phyloP scores from a whole-genome alignment of 257 asterid species.

The Petrea volubilis region DNA sequence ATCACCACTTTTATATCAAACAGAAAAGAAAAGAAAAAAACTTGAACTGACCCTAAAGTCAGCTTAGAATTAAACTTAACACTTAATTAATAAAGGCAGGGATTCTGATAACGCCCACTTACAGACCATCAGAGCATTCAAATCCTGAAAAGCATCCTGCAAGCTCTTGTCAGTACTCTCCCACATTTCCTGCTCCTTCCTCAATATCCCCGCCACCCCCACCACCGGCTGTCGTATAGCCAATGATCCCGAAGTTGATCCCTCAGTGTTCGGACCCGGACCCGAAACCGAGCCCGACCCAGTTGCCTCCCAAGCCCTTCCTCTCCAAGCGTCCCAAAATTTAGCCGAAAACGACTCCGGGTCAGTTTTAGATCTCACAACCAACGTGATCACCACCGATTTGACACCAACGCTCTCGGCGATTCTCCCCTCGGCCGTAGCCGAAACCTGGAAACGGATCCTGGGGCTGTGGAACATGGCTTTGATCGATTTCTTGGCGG shows the following conservation, averaged over 20 bases:
- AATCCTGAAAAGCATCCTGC: slow-evolving; percentile 98
- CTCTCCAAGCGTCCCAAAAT: slow-evolving; percentile 89
- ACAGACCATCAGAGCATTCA: slow-evolving; percentile 94
- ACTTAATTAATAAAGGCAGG: not conserved
- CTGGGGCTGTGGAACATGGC: slow-evolving; percentile 84
- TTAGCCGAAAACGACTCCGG: slow-evolving; percentile 71
- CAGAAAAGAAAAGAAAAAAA: not conserved
- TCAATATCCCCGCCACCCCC: slow-evolving; percentile 88
- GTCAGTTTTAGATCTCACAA: slow-evolving; percentile 68
- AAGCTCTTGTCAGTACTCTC: slow-evolving; percentile 97
- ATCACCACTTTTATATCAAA: too few species aligned
- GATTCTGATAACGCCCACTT: slow-evolving; percentile 26
- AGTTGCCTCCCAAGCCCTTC: slow-evolving; percentile 67
- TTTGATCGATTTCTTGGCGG: slow-evolving; percentile 63
- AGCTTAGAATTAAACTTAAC: slow-evolving; percentile 5
- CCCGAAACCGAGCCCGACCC: slow-evolving; percentile 33
- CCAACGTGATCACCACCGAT: slow-evolving; percentile 47
- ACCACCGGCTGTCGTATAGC: slow-evolving; percentile 80
- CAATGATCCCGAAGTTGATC: slow-evolving; percentile 44
- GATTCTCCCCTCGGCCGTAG: slow-evolving; percentile 49
- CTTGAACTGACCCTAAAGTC: not conserved
- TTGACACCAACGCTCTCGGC: slow-evolving; percentile 45
- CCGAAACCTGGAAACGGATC: slow-evolving; percentile 68
- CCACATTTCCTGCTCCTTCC: slow-evolving; percentile 99
- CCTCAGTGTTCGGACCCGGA: slow-evolving; percentile 27